Conservation (phyloP, 495 filamentous ascomycete genomes). For the Rhypophila decipiens region DNA sequence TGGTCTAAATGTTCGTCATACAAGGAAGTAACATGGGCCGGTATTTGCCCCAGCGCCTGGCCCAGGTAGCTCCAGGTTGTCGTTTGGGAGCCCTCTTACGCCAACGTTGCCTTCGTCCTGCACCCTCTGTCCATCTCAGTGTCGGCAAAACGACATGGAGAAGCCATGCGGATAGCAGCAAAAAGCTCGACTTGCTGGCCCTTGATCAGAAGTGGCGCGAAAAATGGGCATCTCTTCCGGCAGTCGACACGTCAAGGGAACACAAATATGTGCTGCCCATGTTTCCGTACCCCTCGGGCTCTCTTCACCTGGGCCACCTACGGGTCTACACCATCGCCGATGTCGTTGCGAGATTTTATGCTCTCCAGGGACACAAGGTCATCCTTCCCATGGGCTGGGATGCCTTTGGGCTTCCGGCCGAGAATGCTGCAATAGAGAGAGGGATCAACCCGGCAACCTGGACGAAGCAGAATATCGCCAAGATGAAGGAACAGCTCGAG, state of each 20-base stretch:
- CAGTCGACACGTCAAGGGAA: conserved; percentile 42
- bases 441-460: conserved; percentile 71
- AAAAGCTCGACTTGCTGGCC: conserved; percentile 53
- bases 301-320: conserved; percentile 83
- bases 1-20: conserved; percentile 24
- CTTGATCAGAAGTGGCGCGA: conserved; percentile 73
- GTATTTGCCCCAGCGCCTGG: conserved; percentile 13
- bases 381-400: conserved; percentile 91
- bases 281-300: conserved; percentile 90
- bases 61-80: conserved; percentile 1
- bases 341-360: conserved; percentile 69
- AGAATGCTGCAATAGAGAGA: conserved; percentile 89
- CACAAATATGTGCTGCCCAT: conserved; percentile 80
- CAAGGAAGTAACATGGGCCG: conserved; percentile 15
- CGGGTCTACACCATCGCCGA: conserved; percentile 89
- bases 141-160: conserved; percentile 12
- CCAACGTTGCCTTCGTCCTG: no score
- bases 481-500: conserved; percentile 76
- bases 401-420: conserved; percentile 83
- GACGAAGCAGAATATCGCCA: conserved; percentile 71
- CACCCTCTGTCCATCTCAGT: no score
- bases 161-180: conserved; percentile 21
- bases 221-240: conserved; percentile 20
- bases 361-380: conserved; percentile 69
- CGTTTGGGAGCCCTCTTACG: not conserved